Percentiles rank a stretch among this genome's conserved stretches.
Evolutionary conservation across 2,329 filamentous ascomycete species (phyloP).

Genomic region (Aspergillus fumigatiaffinis): DNA sequence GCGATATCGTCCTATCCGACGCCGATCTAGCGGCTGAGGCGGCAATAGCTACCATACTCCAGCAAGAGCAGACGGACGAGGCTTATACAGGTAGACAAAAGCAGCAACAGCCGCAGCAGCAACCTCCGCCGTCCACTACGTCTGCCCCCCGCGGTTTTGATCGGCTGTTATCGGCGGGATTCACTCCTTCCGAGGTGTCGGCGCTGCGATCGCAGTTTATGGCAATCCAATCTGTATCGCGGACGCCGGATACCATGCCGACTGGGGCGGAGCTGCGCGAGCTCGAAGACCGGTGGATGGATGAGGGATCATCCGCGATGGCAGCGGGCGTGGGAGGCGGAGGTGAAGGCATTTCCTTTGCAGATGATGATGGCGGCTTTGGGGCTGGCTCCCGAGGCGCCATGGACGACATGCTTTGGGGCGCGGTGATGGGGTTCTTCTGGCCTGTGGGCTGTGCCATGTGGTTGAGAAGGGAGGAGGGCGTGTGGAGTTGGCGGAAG

Average conservation of each 20-base stretch:
- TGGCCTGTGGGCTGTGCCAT: slow-evolving; percentile 84
- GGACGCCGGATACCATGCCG: slow-evolving; percentile 87
- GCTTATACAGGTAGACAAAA: slow-evolving; percentile 5
- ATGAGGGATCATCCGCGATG: slow-evolving; percentile 50
- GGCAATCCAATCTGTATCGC: slow-evolving; percentile 73
- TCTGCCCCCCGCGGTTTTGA: slow-evolving; percentile 78
- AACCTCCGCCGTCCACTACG: slow-evolving; percentile 42
- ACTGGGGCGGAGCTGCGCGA: slow-evolving; percentile 68
- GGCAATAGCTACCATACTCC: slow-evolving; percentile 26
- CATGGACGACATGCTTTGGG: slow-evolving; percentile 81
- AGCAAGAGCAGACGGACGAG: slow-evolving; percentile 13
- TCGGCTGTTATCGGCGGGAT: slow-evolving; percentile 73
- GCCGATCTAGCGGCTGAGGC: slow-evolving; percentile 68
- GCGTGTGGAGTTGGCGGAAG: slow-evolving; percentile 78
- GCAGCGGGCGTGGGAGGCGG: slow-evolving; percentile 44
- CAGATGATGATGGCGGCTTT: slow-evolving; percentile 41
- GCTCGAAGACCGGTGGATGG: slow-evolving; percentile 89
- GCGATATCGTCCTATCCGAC: slow-evolving; percentile 64
- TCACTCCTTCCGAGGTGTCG: slow-evolving; percentile 77
- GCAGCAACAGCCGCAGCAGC: slow-evolving; percentile 11
- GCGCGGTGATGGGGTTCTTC: slow-evolving; percentile 88
- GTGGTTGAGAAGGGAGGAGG: slow-evolving; percentile 82
- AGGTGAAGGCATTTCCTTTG: slow-evolving; percentile 25
- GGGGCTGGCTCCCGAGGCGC: slow-evolving; percentile 48
- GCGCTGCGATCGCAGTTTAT: slow-evolving; percentile 84